Percentiles rank a stretch among this genome's conserved stretches.
These are phyloP conservation scores for Toxicodendron radicans DNA, from an alignment of 345 rosid genomes.

Conservation along the genomic window DNA sequence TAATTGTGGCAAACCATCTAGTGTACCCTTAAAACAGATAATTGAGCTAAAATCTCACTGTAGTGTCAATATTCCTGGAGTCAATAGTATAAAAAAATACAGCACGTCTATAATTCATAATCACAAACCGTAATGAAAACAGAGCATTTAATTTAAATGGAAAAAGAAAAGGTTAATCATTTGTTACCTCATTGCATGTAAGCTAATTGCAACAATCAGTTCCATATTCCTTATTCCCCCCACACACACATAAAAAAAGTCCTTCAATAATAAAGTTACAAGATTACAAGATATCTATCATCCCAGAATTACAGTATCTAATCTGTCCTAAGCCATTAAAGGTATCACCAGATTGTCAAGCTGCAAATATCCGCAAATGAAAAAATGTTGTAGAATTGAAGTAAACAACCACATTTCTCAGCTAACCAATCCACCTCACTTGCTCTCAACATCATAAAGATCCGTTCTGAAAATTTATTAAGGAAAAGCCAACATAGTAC, in stretches of 20 bases:
- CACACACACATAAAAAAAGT: too few relatives aligned
- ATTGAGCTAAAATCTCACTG: too few relatives aligned
- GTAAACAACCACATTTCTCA: conserved; percentile 9
- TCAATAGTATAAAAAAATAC: not conserved
- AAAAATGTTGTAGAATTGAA: not conserved
- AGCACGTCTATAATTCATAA: not conserved
- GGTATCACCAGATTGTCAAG: not conserved
- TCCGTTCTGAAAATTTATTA: conserved; percentile 42
- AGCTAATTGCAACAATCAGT: too few relatives aligned
- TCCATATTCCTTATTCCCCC: too few relatives aligned
- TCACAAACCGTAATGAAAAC: not conserved
- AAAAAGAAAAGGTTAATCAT: not conserved
- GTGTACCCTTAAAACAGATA: not conserved
- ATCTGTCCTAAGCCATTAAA: conserved; percentile 4
- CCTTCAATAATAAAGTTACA: not conserved
- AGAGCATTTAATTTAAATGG: not conserved
- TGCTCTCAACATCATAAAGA: conserved; percentile 53
- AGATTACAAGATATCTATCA: conserved; percentile 8
- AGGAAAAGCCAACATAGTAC: conserved; percentile 28
- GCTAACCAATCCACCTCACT: conserved; percentile 27
- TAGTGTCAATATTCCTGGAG: too few relatives aligned
- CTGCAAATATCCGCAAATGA: not conserved
- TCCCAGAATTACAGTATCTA: conserved; percentile 4
- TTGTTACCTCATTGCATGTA: not conserved
- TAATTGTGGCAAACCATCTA: not conserved